Evolutionary conservation across 768 basidiomycete genomes (phyloP).

Genomic region (Pisolithus orientalis): DNA sequence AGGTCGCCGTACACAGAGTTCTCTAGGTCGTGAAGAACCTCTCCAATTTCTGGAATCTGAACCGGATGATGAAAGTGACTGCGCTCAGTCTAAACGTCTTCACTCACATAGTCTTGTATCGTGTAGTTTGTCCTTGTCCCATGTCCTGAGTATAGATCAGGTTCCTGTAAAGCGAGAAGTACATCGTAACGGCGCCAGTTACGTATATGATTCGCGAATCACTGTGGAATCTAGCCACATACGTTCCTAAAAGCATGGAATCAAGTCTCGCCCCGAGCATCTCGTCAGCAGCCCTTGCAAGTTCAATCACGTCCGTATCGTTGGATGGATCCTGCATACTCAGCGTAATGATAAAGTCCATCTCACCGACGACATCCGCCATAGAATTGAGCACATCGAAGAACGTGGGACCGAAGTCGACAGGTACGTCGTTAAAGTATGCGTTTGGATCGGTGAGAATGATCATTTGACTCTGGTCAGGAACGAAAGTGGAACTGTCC

Average conservation of each 20-base stretch:
- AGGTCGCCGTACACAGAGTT: slow-evolving; percentile 11
- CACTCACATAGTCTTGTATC: slow-evolving; percentile 26
- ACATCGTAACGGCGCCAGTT: background rate
- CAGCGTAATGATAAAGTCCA: slow-evolving; percentile 31
- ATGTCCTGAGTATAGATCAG: slow-evolving; percentile 31
- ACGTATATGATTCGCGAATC: background rate
- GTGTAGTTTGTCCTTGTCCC: slow-evolving; percentile 26
- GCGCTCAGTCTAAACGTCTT: background rate
- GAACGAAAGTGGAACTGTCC: slow-evolving; percentile 34
- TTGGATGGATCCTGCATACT: slow-evolving; percentile 28
- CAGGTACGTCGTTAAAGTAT: slow-evolving; percentile 33
- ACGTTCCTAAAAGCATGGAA: slow-evolving; percentile 31
- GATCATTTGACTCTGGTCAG: slow-evolving; percentile 21
- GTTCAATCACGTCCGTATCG: slow-evolving; percentile 20
- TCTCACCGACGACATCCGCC: slow-evolving; percentile 29
- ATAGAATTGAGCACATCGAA: slow-evolving; percentile 34
- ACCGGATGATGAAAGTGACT: background rate
- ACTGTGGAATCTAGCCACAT: slow-evolving; percentile 1
- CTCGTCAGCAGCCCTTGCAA: slow-evolving; percentile 23
- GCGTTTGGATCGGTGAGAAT: slow-evolving; percentile 29
- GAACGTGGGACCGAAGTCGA: slow-evolving; percentile 28
- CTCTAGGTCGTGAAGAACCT: slow-evolving; percentile 20
- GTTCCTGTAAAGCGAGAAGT: slow-evolving; percentile 20
- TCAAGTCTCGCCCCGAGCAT: slow-evolving; percentile 29
- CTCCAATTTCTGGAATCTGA: slow-evolving; percentile 28